Evolutionary conservation across 257 asterid genomes (phyloP).

Genomic region (Solanum megistacrolobum): DNA sequence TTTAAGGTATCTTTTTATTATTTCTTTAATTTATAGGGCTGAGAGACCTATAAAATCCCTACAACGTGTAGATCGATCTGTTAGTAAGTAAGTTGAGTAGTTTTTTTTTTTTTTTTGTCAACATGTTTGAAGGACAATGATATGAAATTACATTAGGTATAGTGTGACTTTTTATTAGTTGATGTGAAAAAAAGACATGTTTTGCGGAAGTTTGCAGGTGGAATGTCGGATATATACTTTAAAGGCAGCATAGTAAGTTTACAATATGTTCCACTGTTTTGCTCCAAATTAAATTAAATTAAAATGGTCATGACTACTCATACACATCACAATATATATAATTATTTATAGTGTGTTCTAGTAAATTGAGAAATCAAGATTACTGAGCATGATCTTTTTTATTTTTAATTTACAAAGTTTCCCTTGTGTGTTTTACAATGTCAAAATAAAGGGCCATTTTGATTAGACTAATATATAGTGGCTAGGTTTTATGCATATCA

Average conservation of each 20-base stretch:
- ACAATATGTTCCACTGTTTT: background rate
- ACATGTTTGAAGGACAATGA: background rate
- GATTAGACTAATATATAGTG: background rate
- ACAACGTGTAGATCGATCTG: background rate
- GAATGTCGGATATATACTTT: background rate
- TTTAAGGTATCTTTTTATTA: background rate
- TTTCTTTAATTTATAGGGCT: background rate
- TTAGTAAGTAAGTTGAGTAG: background rate
- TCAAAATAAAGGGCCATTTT: background rate
- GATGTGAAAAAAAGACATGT: background rate
- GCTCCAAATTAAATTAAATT: background rate
- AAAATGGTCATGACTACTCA: no score
- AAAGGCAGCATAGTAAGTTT: background rate
- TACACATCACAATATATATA: no score
- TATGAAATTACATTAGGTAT: background rate
- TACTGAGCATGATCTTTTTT: background rate
- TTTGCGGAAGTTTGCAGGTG: constrained; percentile 9
- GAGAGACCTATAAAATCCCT: background rate
- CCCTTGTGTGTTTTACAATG: background rate
- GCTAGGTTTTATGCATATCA: no score
- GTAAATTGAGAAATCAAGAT: background rate
- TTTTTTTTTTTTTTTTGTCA: background rate
- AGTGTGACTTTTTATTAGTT: background rate
- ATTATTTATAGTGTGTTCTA: background rate
- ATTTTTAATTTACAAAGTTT: background rate